Percentiles rank a stretch among this genome's conserved stretches.
Evolutionary conservation across 2,329 filamentous ascomycete genomes (phyloP).

Genomic region (Leptosphaerulina australis): DNA sequence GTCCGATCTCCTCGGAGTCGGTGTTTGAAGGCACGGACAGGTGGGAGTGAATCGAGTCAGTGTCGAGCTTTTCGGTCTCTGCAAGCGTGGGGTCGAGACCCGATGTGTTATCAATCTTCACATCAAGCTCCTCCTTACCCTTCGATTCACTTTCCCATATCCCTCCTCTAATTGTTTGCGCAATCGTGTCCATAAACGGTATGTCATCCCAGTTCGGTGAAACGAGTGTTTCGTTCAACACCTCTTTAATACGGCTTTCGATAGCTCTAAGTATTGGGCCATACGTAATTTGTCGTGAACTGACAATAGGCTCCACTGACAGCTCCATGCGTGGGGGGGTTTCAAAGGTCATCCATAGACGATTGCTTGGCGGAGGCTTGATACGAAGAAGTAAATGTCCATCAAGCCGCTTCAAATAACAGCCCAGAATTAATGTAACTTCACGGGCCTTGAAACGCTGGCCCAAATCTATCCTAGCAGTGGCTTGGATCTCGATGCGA

Average conservation of each 20-base stretch:
- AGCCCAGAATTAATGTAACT: slow-evolving; percentile 85
- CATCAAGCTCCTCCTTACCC: slow-evolving; percentile 20
- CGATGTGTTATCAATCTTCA: slow-evolving; percentile 18
- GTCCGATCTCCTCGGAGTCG: slow-evolving; percentile 25
- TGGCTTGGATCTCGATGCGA: slow-evolving; percentile 87
- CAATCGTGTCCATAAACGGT: slow-evolving; percentile 82
- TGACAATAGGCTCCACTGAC: slow-evolving; percentile 94
- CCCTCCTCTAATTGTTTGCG: slow-evolving; percentile 81
- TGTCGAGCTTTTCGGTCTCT: slow-evolving; percentile 30
- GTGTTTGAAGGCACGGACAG: slow-evolving; percentile 30
- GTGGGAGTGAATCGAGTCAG: slow-evolving; percentile 30
- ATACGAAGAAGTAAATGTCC: slow-evolving; percentile 85
- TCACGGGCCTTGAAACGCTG: slow-evolving; percentile 86
- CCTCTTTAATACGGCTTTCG: slow-evolving; percentile 92
- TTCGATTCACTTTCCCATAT: slow-evolving; percentile 65
- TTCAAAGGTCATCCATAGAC: slow-evolving; percentile 95
- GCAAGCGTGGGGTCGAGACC: slow-evolving; percentile 20
- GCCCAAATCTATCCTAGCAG: slow-evolving; percentile 88
- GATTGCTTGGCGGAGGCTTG: slow-evolving; percentile 94
- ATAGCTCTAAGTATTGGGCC: slow-evolving; percentile 90
- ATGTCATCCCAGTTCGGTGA: slow-evolving; percentile 95
- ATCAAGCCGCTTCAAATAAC: slow-evolving; percentile 81
- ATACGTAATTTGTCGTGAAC: slow-evolving; percentile 93
- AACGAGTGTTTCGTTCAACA: slow-evolving; percentile 89
- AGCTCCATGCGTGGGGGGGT: slow-evolving; percentile 93